Conservation (phyloP, 2,329 filamentous ascomycete genomes). For the Berkeleyomyces basicola region DNA sequence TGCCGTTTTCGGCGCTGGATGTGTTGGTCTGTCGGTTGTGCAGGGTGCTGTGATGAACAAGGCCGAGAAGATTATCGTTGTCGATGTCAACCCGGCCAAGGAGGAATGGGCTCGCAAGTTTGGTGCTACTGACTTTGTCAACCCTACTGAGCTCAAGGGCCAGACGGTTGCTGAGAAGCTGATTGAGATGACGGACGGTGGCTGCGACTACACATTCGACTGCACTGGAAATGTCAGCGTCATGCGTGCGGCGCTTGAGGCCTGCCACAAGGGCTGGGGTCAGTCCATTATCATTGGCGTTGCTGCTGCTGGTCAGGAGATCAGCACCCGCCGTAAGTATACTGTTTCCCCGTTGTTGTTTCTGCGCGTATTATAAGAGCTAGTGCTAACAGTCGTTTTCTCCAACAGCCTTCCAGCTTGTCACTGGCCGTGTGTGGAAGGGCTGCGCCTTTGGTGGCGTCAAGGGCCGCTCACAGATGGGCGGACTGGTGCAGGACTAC, state of each 20-base stretch:
- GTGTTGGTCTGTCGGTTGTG: constrained; percentile 86
- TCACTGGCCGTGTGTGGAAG: constrained; percentile 94
- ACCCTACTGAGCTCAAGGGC: constrained; percentile 57
- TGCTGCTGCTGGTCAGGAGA: constrained; percentile 89
- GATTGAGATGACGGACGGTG: constrained; percentile 94
- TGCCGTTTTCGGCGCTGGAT: constrained; percentile 88
- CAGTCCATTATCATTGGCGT: constrained; percentile 97
- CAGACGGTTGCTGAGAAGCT: constrained; percentile 84
- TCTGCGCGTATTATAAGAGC: neutral
- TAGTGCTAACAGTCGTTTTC: constrained; percentile 15
- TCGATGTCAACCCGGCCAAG: constrained; percentile 70
- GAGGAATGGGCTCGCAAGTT: constrained; percentile 89
- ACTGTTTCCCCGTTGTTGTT: neutral
- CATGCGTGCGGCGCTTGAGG: constrained; percentile 89
- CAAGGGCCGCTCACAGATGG: constrained; percentile 89
- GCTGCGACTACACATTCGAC: constrained; percentile 98
- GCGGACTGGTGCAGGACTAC: constrained; percentile 77
- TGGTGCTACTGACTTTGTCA: constrained; percentile 91
- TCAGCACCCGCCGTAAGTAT: constrained; percentile 72
- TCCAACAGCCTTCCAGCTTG: constrained; percentile 77
- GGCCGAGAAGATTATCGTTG: constrained; percentile 59
- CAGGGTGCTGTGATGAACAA: constrained; percentile 81
- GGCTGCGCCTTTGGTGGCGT: constrained; percentile 96
- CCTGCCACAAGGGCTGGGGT: constrained; percentile 98
- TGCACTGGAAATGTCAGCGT: constrained; percentile 95